Percentiles rank a stretch among this genome's conserved stretches.
phyloP scores from a whole-genome alignment of 1,284 basidiomycete genomes.

The Ceratobasidium sp. region DNA sequence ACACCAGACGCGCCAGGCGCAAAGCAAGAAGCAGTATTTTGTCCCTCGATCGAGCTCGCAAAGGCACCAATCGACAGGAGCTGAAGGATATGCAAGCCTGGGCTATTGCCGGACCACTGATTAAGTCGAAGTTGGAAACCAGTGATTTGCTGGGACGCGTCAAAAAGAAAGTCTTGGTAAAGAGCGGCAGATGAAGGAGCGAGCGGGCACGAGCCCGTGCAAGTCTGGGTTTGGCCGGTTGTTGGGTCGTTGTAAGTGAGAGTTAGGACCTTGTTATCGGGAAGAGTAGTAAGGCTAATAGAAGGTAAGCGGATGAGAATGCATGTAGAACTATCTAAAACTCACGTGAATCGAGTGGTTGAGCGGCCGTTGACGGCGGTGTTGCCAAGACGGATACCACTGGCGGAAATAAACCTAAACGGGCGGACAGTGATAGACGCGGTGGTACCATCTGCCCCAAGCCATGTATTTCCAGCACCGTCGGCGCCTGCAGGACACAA shows the following conservation, averaged over 20 bases:
- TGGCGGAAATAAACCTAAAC: slow-evolving; percentile 78
- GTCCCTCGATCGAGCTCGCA: slow-evolving; percentile 73
- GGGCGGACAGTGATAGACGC: slow-evolving; percentile 83
- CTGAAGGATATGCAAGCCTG: slow-evolving; percentile 91
- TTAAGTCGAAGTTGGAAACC: slow-evolving; percentile 88
- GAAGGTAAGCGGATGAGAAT: slow-evolving; percentile 28
- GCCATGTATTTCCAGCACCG: slow-evolving; percentile 87
- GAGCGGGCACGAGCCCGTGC: slow-evolving; percentile 79
- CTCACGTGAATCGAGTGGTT: slow-evolving; percentile 87
- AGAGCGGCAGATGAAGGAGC: slow-evolving; percentile 78
- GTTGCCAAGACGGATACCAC: slow-evolving; percentile 91
- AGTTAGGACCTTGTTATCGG: slow-evolving; percentile 86
- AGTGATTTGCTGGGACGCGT: slow-evolving; percentile 72
- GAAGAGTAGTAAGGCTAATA: slow-evolving; percentile 83
- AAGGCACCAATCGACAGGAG: slow-evolving; percentile 92
- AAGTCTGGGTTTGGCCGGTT: slow-evolving; percentile 80
- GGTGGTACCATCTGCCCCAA: slow-evolving; percentile 78
- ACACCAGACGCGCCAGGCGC: slow-evolving; percentile 78
- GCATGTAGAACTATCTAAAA: slow-evolving; percentile 46
- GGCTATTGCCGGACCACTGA: slow-evolving; percentile 79
- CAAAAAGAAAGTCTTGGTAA: slow-evolving; percentile 92
- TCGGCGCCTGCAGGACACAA: slow-evolving; percentile 88
- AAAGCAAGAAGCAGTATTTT: slow-evolving; percentile 82
- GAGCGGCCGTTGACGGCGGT: slow-evolving; percentile 85
- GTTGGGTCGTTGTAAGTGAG: slow-evolving; percentile 83